Evolutionary conservation across 306 rosid species (phyloP), one percentile per base, ranked within the genome.

Genomic region (Cicer yamashitae): DNA sequence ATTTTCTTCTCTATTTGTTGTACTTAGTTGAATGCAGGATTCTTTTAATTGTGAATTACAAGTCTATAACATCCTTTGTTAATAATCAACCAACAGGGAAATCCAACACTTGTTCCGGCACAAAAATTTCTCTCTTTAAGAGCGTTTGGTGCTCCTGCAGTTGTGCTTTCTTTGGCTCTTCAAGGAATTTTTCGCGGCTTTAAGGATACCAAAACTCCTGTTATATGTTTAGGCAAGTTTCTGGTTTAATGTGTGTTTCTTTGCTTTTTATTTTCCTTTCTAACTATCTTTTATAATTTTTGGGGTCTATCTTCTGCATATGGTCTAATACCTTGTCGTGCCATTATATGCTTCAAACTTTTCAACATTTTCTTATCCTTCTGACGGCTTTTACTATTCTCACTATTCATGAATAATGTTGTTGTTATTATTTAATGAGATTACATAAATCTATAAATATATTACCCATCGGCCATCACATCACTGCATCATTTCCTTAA

Each of bases 151-250:
- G 99, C 99, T 84, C 99, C 99, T 40, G 99, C 99, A 52, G 99
- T 90, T 65, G 99, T 92, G 53, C 92, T 86, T 22, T 89, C 97
- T 72, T 85, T 94, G 92, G 96, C 99, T 71, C 96, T 92, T 74
- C 99, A 94, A 82, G 99, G 99, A 66, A 86, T 94, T 84, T 94
- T 94, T 74, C 97, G 97, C 74, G 99, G 99, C 70, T 94, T 92
- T 81, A 94, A 89, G 87, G 99, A 94, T 82, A 94, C 99, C 37
- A 86, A 84, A 84, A 94, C 96, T 64, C 96, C 99, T 34, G 90
- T 94, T 71, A 51, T 92, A 51, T 92, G 99, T 83, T 86, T 94
- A 83, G 99, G 99, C 81, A 88, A 87, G 93, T 84, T 44, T 78
- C 75, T 73, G 41, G 40, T 44, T 78, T 44, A 51, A 25, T 41